phyloP scores from a whole-genome alignment of 2,329 filamentous ascomycete genomes.

The Mycosphaerella sp. region DNA sequence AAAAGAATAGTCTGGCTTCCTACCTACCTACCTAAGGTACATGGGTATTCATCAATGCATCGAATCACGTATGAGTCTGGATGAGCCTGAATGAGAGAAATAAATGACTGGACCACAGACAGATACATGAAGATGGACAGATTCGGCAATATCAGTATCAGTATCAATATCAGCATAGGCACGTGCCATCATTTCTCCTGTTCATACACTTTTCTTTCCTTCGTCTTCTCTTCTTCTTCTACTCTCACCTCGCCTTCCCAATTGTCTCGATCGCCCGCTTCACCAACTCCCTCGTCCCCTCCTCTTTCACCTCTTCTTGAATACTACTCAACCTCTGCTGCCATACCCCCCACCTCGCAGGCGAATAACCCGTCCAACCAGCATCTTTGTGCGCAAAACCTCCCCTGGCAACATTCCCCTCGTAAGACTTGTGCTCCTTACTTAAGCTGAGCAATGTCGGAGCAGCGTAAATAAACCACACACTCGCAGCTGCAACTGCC shows the following conservation, averaged over 20 bases:
- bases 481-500: slow-evolving; percentile 25
- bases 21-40: too few relatives aligned
- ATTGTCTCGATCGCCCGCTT: slow-evolving; percentile 19
- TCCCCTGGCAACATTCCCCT: slow-evolving; percentile 28
- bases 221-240: too few relatives aligned
- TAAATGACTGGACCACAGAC: too few relatives aligned
- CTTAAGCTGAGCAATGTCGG: slow-evolving; percentile 22
- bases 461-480: slow-evolving; percentile 31
- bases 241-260: slow-evolving; percentile 5
- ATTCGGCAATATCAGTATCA: too few relatives aligned
- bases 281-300: slow-evolving; percentile 17
- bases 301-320: slow-evolving; percentile 12
- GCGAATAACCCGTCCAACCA: slow-evolving; percentile 27
- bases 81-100: too few relatives aligned
- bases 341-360: slow-evolving; percentile 30
- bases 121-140: too few relatives aligned
- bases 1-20: too few relatives aligned
- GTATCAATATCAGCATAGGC: background rate
- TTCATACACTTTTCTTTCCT: too few relatives aligned
- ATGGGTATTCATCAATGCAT: too few relatives aligned
- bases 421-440: slow-evolving; percentile 26
- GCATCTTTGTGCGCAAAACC: slow-evolving; percentile 23
- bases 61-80: too few relatives aligned
- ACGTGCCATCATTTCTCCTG: too few relatives aligned
- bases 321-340: slow-evolving; percentile 16